These are phyloP conservation scores for Alternaria arborescens DNA, from an alignment of 2,329 filamentous ascomycete genomes.

Conservation along the genomic window DNA sequence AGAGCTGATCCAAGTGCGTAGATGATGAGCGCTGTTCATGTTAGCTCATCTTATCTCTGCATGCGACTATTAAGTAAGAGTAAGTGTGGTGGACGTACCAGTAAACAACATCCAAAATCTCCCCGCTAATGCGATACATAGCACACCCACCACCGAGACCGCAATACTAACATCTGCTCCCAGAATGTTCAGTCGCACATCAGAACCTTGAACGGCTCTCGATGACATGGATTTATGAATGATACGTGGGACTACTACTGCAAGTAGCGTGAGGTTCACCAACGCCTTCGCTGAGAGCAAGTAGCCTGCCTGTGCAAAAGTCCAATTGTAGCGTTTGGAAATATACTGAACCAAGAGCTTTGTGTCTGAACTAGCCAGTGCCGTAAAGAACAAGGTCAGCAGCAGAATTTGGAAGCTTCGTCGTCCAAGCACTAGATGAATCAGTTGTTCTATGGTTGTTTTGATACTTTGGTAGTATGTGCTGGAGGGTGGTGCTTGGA, in stretches of 20 bases:
- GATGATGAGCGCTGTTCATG: slow-evolving; percentile 41
- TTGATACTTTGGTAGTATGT: slow-evolving; percentile 21
- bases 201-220: slow-evolving; percentile 34
- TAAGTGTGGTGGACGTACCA: slow-evolving; percentile 22
- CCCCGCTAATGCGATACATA: slow-evolving; percentile 44
- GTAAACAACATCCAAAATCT: slow-evolving; percentile 45
- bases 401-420: slow-evolving; percentile 48
- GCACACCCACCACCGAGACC: slow-evolving; percentile 46
- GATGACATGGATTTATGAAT: slow-evolving; percentile 40
- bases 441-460: slow-evolving; percentile 28
- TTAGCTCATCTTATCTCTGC: slow-evolving; percentile 4
- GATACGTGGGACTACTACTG: slow-evolving; percentile 44
- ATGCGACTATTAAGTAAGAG: neutral
- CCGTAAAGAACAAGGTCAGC: slow-evolving; percentile 46
- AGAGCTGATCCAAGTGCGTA: slow-evolving; percentile 52
- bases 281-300: slow-evolving; percentile 50
- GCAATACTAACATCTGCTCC: slow-evolving; percentile 44
- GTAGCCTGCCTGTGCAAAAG: slow-evolving; percentile 49
- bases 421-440: slow-evolving; percentile 32
- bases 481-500: slow-evolving; percentile 28
- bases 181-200: slow-evolving; percentile 42
- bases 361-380: slow-evolving; percentile 50
- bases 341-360: slow-evolving; percentile 52
- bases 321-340: slow-evolving; percentile 51
- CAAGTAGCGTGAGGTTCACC: slow-evolving; percentile 47